Evolutionary conservation across 257 asterid species (phyloP).

Genomic region (Lithospermum erythrorhizon): DNA sequence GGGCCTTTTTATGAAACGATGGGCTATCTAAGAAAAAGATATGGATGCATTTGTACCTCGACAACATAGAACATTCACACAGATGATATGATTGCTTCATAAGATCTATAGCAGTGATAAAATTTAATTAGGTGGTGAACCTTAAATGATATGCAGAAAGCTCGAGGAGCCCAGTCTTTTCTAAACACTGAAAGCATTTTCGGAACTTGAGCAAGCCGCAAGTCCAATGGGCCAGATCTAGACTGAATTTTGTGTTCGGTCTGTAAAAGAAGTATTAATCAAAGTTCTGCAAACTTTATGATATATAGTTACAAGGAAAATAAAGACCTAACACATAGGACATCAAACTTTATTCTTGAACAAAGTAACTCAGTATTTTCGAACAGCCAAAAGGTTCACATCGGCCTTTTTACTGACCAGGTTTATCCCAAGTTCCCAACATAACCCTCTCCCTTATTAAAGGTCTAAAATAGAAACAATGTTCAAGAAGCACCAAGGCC

Average conservation of each 20-base stretch:
- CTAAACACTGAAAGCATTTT: constrained; percentile 86
- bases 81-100: background rate
- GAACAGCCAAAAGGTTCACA: too few species aligned
- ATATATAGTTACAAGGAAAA: too few species aligned
- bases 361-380: too few species aligned
- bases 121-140: constrained; percentile 18
- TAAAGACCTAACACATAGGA: background rate
- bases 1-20: background rate
- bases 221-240: constrained; percentile 79
- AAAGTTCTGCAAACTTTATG: background rate
- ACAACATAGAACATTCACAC: background rate
- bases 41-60: background rate
- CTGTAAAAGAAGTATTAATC: constrained; percentile 25
- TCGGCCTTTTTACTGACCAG: too few species aligned
- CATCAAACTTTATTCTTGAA: too few species aligned
- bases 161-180: constrained; percentile 81
- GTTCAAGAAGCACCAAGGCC: too few species aligned
- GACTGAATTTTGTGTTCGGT: constrained; percentile 82
- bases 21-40: background rate
- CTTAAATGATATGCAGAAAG: constrained; percentile 95
- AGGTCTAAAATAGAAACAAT: too few species aligned
- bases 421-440: too few species aligned
- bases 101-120: background rate
- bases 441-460: too few species aligned
- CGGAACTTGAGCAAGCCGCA: constrained; percentile 84